Evolutionary conservation across 257 asterid genomes (phyloP), one percentile per base, ranked within the genome.

Genomic region (Solanum gracilifrons): DNA sequence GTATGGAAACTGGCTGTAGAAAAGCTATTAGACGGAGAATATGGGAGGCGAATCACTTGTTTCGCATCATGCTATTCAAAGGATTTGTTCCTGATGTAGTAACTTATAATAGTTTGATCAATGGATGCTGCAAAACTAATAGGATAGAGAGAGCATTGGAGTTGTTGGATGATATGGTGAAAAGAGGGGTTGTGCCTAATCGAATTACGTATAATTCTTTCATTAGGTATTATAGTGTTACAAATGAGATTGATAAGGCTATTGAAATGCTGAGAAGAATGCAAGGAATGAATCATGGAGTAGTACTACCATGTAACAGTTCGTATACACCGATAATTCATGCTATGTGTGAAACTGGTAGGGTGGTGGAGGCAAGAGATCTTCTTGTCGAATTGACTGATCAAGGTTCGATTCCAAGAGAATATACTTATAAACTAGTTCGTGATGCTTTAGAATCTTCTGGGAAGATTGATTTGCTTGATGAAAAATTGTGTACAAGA

Each of bases 21-120:
- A 97, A 97, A 92, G 99, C 99, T 48, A 92, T 91, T 18, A 89
- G 98, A 89, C 91, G 96, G 91, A 89, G 99, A 27, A 88, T 97
- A 87, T 97, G 98, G 99, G 98, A 95, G 90, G 99, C 98, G 4
- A 97, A 97, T 91, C 97, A 94, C 88, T 90, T 96, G 90, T 97
- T 97, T 84, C 89, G 99, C 82, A 82, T 94, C 75, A 96, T 97
- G 99, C 60, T 96, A 64, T 97, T 94, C 83, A 94, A 93, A 87
- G 99, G 99, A 1, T 96, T 92, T 92, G 91, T 85, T 27, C 99
- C 99, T n/a, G 98, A 97, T 88, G 96, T 96, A 11, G 99, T 97
- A 87, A 95, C 99, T n/a, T 97, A 97, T 79, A 97, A 97, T 27
- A 92, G 96, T 75, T 90, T 96, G 93, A 97, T 97, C 77, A 94